Conservation (phyloP, 345 rosid species). For the Passiflora organensis region DNA sequence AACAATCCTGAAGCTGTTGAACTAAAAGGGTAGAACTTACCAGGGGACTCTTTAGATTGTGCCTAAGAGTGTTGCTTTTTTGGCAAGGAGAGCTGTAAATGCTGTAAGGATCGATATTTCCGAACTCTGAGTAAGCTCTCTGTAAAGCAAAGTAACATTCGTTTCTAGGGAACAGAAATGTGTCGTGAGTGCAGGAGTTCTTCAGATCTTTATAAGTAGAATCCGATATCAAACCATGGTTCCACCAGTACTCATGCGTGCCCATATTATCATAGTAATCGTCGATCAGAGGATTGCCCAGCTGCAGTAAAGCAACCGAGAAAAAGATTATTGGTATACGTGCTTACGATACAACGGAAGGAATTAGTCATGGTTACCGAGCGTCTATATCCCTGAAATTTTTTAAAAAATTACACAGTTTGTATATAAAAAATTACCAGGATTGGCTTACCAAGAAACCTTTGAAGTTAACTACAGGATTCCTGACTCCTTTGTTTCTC, state of each 20-base stretch:
- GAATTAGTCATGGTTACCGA: too few species aligned
- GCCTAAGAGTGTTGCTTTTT: slow-evolving; percentile 3
- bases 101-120: slow-evolving; percentile 51
- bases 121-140: slow-evolving; percentile 43
- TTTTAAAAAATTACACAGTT: too few species aligned
- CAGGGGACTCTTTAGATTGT: slow-evolving; percentile 19
- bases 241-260: slow-evolving; percentile 61
- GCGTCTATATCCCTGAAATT: too few species aligned
- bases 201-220: slow-evolving; percentile 34
- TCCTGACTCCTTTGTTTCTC: slow-evolving; percentile 42
- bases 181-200: slow-evolving; percentile 34
- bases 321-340: too few species aligned
- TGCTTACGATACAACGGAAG: too few species aligned
- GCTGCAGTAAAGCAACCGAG: slow-evolving; percentile 20
- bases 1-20: too few species aligned
- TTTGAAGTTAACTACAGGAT: slow-evolving; percentile 54
- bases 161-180: slow-evolving; percentile 49
- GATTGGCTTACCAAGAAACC: slow-evolving; percentile 59
- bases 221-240: slow-evolving; percentile 57
- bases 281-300: slow-evolving; percentile 61
- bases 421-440: too few species aligned
- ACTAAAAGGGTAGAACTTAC: too few species aligned
- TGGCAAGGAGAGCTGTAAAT: slow-evolving; percentile 50
- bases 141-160: slow-evolving; percentile 38
- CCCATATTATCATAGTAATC: slow-evolving; percentile 44